phyloP scores from a whole-genome alignment of 441 rosid genomes.

The Bruguiera hainesii region DNA sequence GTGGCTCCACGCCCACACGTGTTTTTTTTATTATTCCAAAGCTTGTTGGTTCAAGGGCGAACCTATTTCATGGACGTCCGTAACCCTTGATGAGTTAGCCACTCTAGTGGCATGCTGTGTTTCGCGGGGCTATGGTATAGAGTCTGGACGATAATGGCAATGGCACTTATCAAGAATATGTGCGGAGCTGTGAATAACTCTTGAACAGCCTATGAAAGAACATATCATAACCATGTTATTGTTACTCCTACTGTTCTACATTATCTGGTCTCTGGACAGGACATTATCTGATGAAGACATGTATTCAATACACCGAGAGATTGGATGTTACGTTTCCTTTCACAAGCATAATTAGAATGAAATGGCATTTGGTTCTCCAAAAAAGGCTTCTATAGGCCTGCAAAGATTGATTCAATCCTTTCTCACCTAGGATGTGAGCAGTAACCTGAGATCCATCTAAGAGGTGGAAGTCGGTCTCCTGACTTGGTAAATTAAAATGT shows the following conservation, averaged over 20 bases:
- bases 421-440: background rate
- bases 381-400: background rate
- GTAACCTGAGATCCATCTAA: slow-evolving; percentile 1
- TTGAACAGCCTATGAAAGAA: background rate
- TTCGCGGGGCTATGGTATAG: background rate
- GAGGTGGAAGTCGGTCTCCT: slow-evolving; percentile 3
- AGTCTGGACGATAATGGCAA: background rate
- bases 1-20: background rate
- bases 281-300: background rate
- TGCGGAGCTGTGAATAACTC: background rate
- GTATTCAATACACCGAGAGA: background rate
- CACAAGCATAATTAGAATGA: background rate
- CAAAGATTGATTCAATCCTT: background rate
- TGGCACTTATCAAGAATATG: background rate
- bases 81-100: too few species aligned
- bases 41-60: background rate
- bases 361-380: background rate
- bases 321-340: background rate
- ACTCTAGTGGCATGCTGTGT: background rate
- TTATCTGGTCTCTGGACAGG: background rate
- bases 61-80: background rate
- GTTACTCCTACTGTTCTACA: background rate
- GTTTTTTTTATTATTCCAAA: background rate
- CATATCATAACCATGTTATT: background rate
- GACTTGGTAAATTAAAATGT: background rate